Base-by-base conservation (phyloP, 257 asterid species). In the Rubia yunnanensis region DNA sequence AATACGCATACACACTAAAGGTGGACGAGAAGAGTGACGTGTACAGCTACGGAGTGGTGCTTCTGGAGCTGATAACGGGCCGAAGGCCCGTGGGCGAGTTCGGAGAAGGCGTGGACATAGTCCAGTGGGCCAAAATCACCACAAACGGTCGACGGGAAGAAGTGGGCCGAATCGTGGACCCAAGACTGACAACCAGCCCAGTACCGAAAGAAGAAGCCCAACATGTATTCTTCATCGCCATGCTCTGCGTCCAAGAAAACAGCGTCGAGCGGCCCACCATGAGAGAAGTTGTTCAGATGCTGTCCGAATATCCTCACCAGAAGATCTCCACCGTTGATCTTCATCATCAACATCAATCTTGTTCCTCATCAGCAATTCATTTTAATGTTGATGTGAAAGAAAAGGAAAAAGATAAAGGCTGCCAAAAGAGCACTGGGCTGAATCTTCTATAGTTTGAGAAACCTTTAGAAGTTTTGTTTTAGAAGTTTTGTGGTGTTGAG, bases 211-310 rank as follows among this genome's bases (percentile, higher is more conserved):
- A 89, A 2, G 96, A 89, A 60, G 85, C 92, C 22, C 80, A 82
- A 83, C 95, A 89, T 75, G 54, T 92, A 64, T 89, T 87, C 80
- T 87, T 89, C 79, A 76, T 92, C 5, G 90, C 96, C 63, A 85
- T 92, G 92, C 91, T 92, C 20, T 89, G 98, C 72, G 67, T 82
- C 22, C 96, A 86, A 70, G 95, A 87, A 28, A 84, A 84, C 66
- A 87, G 91, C 63, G 83, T 92, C 57, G 95, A 92, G 68, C 79
- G 98, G 26, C 98, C 98, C 36, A 83, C 91, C 41, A 87, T 89
- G 98, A 77, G 98, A 26, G 94, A 84, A 75, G 98, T 92, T 36
- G 94, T 89, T 77, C 95, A 92, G 74, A 92, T 92, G 96, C 74
- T 92, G 18, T 87, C 94, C 2, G 96, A 92, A 68, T 85, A 75